Percentiles rank a stretch among this genome's conserved stretches.
phyloP scores from a whole-genome alignment of 176 grass and related monocot species.

The Leersia perrieri region DNA sequence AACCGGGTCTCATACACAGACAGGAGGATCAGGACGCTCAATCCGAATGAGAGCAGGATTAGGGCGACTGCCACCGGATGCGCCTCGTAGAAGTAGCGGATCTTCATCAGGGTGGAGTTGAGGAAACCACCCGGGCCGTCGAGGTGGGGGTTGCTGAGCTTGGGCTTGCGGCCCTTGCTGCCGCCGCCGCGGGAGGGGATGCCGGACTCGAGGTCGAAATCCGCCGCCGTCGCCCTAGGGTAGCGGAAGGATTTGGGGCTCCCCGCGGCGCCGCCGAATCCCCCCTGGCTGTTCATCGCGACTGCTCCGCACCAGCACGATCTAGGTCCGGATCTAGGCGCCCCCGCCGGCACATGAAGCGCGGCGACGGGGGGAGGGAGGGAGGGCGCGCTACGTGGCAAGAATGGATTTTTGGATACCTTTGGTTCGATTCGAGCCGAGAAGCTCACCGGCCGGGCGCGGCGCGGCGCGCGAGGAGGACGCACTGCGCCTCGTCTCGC shows the following conservation, averaged over 20 bases:
- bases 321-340: neutral
- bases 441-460: neutral
- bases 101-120: conserved; percentile 30
- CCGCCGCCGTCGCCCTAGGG: conserved; percentile 58
- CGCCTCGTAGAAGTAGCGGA: conserved; percentile 59
- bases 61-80: conserved; percentile 65
- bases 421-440: neutral
- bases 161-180: conserved; percentile 62
- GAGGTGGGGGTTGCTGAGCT: conserved; percentile 44
- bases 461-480: no score
- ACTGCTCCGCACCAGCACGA: conserved; percentile 20
- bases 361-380: no score
- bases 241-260: conserved; percentile 82
- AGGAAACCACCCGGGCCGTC: conserved; percentile 36
- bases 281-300: conserved; percentile 69
- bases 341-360: neutral
- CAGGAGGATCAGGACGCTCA: conserved; percentile 56
- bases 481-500: no score
- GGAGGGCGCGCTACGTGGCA: no score
- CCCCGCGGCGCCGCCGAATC: conserved; percentile 64
- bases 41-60: conserved; percentile 56
- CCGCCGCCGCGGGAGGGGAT: no score
- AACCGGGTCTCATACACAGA: conserved; percentile 78
- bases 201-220: conserved; percentile 80
- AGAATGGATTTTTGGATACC: neutral